phyloP scores from a whole-genome alignment of 768 basidiomycete genomes.

The Boletellus ananas region DNA sequence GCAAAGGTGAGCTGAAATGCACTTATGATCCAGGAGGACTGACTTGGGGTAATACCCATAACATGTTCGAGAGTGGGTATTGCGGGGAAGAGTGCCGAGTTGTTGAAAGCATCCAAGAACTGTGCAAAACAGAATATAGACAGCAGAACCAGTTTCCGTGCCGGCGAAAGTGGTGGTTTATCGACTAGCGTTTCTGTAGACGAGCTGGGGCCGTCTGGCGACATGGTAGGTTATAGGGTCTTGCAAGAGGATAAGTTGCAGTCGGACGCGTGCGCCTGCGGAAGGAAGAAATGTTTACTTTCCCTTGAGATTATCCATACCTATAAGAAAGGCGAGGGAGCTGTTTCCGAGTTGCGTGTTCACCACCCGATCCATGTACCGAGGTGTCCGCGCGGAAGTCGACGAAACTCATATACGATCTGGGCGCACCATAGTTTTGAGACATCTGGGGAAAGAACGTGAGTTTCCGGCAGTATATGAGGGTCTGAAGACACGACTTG shows the following conservation, averaged over 20 bases:
- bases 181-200: slow-evolving; percentile 1
- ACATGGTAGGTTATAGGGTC: slow-evolving; percentile 3
- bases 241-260: background rate
- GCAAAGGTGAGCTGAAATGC: slow-evolving; percentile 48
- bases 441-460: no score
- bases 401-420: background rate
- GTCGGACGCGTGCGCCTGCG: background rate
- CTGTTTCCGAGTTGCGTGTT: background rate
- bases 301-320: background rate
- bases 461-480: no score
- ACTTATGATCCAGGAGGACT: slow-evolving; percentile 37
- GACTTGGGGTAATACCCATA: slow-evolving; percentile 8
- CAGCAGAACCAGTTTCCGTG: slow-evolving; percentile 31
- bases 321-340: background rate
- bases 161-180: slow-evolving; percentile 15
- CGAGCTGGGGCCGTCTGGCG: background rate
- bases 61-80: slow-evolving; percentile 32
- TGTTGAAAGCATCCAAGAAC: slow-evolving; percentile 44
- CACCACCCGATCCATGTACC: background rate
- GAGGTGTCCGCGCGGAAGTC: background rate
- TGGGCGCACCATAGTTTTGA: background rate
- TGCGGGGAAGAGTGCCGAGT: slow-evolving; percentile 37
- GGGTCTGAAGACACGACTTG: no score
- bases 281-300: background rate
- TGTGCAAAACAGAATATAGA: slow-evolving; percentile 39